phyloP scores from a whole-genome alignment of 305 asterid genomes.

The Solanum chacoense region DNA sequence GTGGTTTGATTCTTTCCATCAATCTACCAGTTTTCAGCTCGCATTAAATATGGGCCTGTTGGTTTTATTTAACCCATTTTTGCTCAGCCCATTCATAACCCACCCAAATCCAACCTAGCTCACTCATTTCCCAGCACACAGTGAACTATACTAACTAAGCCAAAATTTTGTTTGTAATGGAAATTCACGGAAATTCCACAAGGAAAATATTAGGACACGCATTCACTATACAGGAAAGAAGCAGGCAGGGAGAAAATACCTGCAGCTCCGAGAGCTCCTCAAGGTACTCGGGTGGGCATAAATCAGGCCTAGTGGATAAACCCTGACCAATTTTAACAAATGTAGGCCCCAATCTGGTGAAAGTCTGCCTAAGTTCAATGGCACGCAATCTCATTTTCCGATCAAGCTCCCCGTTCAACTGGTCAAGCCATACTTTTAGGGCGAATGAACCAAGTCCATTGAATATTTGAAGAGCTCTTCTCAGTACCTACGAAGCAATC shows the following conservation, averaged over 20 bases:
- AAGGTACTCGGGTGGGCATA: constrained; percentile 73
- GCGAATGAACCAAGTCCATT: constrained; percentile 69
- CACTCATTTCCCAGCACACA: neutral
- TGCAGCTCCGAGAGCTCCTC: constrained; percentile 91
- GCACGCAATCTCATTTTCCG: constrained; percentile 61
- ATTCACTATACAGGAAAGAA: neutral
- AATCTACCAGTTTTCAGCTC: neutral
- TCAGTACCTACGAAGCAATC: constrained; percentile 19
- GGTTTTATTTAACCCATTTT: neutral
- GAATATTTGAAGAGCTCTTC: constrained; percentile 63
- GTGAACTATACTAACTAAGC: neutral
- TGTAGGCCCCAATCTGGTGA: constrained; percentile 86
- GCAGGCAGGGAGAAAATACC: constrained; percentile 23
- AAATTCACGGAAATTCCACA: neutral
- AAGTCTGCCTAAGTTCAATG: constrained; percentile 50
- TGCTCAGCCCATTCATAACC: neutral
- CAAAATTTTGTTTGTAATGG: neutral
- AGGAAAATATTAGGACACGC: neutral
- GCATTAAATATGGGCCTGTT: neutral
- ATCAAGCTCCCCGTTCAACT: constrained; percentile 37
- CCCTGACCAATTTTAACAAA: constrained; percentile 97
- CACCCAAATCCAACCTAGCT: neutral
- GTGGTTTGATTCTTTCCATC: neutral
- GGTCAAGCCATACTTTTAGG: constrained; percentile 66
- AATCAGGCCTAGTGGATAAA: constrained; percentile 87